These are phyloP conservation scores for Psidium friedrichsthalianum DNA, from an alignment of 345 rosid species.

Conservation along the genomic window DNA sequence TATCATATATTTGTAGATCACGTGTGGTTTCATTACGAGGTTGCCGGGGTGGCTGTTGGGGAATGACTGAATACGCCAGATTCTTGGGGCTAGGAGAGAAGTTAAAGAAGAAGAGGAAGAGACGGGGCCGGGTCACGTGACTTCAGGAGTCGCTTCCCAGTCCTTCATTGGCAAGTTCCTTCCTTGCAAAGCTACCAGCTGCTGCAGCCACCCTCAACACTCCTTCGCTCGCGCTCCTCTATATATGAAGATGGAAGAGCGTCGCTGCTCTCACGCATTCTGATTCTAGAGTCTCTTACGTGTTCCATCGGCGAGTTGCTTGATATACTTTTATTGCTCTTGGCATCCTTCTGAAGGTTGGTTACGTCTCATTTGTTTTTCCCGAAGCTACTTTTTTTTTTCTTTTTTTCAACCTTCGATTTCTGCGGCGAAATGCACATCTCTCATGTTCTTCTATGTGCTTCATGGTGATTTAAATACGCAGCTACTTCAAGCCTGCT, in stretches of 20 bases:
- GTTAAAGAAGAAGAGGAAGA: background rate
- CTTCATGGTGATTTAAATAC: background rate
- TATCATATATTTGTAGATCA: background rate
- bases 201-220: background rate
- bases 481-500: constrained; percentile 72
- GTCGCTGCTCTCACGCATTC: background rate
- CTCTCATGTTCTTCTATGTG: background rate
- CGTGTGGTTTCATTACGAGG: background rate
- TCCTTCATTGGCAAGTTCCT: background rate
- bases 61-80: background rate
- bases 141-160: background rate
- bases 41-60: background rate
- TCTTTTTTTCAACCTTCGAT: background rate
- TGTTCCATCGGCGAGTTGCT: background rate
- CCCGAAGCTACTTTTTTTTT: background rate
- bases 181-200: background rate
- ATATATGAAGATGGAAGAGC: background rate
- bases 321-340: constrained; percentile 76
- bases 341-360: constrained; percentile 86
- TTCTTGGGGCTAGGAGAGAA: background rate
- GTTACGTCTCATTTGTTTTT: constrained; percentile 5
- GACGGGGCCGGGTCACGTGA: background rate
- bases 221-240: background rate
- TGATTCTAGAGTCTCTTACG: background rate
- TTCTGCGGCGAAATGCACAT: background rate